Evolutionary conservation across 345 rosid species (phyloP).

Genomic region (Rhizophora apiculata): DNA sequence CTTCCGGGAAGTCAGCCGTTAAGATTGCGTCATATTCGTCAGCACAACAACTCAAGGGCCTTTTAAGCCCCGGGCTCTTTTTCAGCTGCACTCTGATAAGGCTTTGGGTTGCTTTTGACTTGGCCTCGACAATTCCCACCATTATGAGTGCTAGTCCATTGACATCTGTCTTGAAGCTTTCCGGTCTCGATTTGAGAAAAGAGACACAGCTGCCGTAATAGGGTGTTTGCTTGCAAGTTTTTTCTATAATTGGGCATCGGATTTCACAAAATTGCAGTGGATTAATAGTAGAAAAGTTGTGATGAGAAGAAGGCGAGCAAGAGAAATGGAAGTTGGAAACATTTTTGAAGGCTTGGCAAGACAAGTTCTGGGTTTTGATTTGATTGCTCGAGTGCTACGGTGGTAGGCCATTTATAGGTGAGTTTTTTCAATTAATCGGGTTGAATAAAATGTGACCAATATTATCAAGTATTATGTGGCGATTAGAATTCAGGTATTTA

Average conservation of each 20-base stretch:
- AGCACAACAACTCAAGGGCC: not conserved
- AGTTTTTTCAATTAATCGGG: no score
- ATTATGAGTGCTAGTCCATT: not conserved
- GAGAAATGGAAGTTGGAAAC: not conserved
- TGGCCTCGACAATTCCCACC: not conserved
- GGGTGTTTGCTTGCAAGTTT: not conserved
- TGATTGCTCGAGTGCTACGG: no score
- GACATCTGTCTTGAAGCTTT: not conserved
- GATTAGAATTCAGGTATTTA: no score
- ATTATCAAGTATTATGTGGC: no score
- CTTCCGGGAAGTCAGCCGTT: not conserved
- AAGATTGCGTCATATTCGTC: not conserved
- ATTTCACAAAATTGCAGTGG: not conserved
- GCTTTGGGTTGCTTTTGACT: not conserved
- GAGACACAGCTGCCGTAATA: not conserved
- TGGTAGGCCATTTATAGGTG: no score
- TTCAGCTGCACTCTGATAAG: not conserved
- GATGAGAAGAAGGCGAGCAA: not conserved
- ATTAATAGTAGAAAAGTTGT: not conserved
- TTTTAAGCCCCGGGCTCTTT: not conserved
- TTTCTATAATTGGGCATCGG: not conserved
- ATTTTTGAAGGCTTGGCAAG: not conserved
- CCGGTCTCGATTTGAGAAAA: not conserved
- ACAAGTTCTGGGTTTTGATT: no score
- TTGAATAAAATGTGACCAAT: no score